Conservation (phyloP, 768 basidiomycete genomes). For the Cubamyces sp. region DNA sequence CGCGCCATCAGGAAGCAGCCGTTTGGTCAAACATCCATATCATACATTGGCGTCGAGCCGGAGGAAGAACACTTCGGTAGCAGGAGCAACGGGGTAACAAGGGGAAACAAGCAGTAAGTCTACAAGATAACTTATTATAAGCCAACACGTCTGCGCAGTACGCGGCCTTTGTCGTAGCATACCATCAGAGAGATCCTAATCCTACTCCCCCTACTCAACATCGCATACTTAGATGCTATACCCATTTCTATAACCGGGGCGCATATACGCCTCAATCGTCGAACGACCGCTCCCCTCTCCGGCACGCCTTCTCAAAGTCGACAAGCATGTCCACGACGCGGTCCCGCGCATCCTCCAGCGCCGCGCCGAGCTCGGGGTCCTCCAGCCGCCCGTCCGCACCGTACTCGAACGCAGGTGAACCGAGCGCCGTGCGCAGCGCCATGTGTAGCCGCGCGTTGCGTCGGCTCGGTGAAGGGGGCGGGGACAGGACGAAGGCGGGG, state of each 20-base stretch:
- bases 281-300: constrained; percentile 26
- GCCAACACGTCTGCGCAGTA: no score
- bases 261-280: background rate
- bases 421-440: constrained; percentile 58
- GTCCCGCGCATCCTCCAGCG: constrained; percentile 76
- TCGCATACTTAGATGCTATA: background rate
- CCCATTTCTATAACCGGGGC: background rate
- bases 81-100: no score
- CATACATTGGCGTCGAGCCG: no score
- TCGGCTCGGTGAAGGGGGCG: constrained; percentile 57
- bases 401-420: constrained; percentile 51
- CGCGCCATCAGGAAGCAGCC: no score
- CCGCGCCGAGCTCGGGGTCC: constrained; percentile 46
- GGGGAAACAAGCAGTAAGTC: no score
- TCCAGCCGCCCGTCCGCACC: constrained; percentile 37
- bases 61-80: no score
- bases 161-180: no score
- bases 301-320: constrained; percentile 35
- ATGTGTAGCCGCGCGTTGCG: constrained; percentile 46
- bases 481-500: constrained; percentile 52
- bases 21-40: no score
- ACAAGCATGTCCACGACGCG: constrained; percentile 74
- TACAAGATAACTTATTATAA: no score
- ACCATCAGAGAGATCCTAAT: no score
- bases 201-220: background rate